Base-by-base conservation (phyloP, 2,329 filamentous ascomycete species). In the Aspergillus sp. region DNA sequence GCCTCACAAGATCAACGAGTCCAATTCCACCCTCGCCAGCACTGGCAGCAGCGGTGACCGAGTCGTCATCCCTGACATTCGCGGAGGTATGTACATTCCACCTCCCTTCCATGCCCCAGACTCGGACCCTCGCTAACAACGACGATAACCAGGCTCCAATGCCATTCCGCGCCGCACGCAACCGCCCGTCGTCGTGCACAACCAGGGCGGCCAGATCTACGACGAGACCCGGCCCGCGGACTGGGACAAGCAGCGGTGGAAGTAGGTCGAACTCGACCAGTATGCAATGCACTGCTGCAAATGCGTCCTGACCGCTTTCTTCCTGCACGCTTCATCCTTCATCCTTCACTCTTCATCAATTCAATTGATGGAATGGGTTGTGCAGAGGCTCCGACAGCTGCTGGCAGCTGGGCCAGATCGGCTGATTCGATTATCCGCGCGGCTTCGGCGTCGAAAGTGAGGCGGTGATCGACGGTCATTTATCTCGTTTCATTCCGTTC, bases 231-330 rank as follows among this genome's bases (percentile, higher is more conserved):
- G 68, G 53, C 67, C 68, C 1, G 68, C 66, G 4, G 68, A 69
- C 55, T 70, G 68, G 68, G 68, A 70, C 56, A 69, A 69, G 57
- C 68, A 70, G 57, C 67, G 68, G 53, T 70, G 68, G 68, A 70
- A 70, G 56, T 70, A 68, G 57, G 56, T 11, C n/a, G n/a, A n/a
- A 30, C 6, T 11, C 26, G 22, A 7, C 50, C 42, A 4, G 11
- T 11, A 19, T 24, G 17, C 16, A 20, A n/a, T n/a, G n/a, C n/a
- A 7, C 22, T 7, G 22, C 22, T 22, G 22, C 22, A 22, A 7
- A 22, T 17, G 35, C 35, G 13, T 38, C 35, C 35, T 16, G 35
- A 42, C 40, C 40, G 40, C 40, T 24, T 53, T 49, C 17, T 52
- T 44, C 33, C 46, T 45, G 22, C 38, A 13, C 11, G 38, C 17